Conservation (phyloP, 2,329 filamentous ascomycete species). For the Colletotrichum karsti region DNA sequence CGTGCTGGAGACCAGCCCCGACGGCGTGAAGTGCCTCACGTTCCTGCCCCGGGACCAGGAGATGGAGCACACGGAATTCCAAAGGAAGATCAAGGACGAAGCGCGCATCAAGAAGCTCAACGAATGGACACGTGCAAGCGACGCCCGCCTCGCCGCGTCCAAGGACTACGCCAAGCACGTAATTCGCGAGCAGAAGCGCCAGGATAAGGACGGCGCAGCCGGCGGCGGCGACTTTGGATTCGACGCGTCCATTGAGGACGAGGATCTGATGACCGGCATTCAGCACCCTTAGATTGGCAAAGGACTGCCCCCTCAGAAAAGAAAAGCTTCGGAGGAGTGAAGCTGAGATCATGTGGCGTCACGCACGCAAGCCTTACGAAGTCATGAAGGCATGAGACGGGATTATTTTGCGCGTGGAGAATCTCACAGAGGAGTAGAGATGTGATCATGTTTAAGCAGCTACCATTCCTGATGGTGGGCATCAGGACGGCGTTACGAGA, state of each 20-base stretch:
- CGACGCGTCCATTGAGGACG: conserved; percentile 62
- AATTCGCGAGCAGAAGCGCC: conserved; percentile 53
- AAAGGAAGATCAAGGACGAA: conserved; percentile 51
- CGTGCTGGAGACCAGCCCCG: conserved; percentile 54
- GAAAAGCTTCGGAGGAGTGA: not conserved
- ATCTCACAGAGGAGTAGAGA: not conserved
- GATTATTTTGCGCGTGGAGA: not conserved
- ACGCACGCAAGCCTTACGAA: conserved; percentile 6
- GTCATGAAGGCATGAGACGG: conserved; percentile 9
- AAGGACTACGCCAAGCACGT: conserved; percentile 63
- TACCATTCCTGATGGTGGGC: not conserved
- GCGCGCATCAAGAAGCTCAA: conserved; percentile 55
- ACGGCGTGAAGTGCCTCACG: conserved; percentile 55
- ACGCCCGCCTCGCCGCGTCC: conserved; percentile 62
- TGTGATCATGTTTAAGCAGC: not conserved
- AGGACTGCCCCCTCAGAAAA: not conserved
- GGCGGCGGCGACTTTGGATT: conserved; percentile 47
- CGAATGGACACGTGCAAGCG: conserved; percentile 58
- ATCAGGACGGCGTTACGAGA: conserved; percentile 27
- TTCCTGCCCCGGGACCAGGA: conserved; percentile 55
- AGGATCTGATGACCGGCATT: conserved; percentile 66
- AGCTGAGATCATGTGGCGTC: not conserved
- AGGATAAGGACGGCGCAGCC: conserved; percentile 50
- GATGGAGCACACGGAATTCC: conserved; percentile 60
- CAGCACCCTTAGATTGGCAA: conserved; percentile 27